Evolutionary conservation across 2,329 filamentous ascomycete species (phyloP).

Genomic region (Ascochyta lentis): DNA sequence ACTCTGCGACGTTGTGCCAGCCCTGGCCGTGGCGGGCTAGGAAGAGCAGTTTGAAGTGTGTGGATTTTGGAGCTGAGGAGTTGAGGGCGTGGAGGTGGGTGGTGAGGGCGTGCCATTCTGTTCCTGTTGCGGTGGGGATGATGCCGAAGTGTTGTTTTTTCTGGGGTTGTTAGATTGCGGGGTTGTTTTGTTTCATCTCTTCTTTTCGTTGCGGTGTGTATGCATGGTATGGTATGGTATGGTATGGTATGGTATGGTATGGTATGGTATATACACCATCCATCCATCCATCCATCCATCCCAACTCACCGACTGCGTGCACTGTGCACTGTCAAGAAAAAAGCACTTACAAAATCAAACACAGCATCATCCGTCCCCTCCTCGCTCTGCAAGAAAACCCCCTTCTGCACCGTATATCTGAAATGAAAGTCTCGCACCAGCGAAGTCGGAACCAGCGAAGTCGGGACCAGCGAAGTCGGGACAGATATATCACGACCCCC

Average conservation of each 20-base stretch:
- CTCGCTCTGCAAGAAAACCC: slow-evolving; percentile 70
- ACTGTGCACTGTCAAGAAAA: neutral
- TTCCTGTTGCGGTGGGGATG: slow-evolving; percentile 26
- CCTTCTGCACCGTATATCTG: slow-evolving; percentile 65
- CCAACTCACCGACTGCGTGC: neutral
- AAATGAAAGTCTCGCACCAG: slow-evolving; percentile 50
- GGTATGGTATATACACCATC: too few relatives aligned
- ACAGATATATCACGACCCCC: too few relatives aligned
- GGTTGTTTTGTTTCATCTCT: too few relatives aligned
- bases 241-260: too few relatives aligned
- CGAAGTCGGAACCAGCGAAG: neutral
- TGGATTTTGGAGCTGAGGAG: slow-evolving; percentile 53
- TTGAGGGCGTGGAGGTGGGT: too few relatives aligned
- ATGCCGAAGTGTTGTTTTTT: slow-evolving; percentile 68
- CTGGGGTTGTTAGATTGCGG: slow-evolving; percentile 44
- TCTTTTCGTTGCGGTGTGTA: too few relatives aligned
- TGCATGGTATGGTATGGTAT: too few relatives aligned
- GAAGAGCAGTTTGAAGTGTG: slow-evolving; percentile 67
- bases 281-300: too few relatives aligned
- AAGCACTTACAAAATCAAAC: slow-evolving; percentile 67
- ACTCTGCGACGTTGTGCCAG: slow-evolving; percentile 68
- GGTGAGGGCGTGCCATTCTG: slow-evolving; percentile 66
- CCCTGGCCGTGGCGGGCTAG: slow-evolving; percentile 75
- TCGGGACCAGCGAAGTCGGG: neutral
- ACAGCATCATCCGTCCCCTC: slow-evolving; percentile 59